Percentiles rank a stretch among this genome's conserved stretches.
These are phyloP conservation scores for Podospora bellae-mahoneyi DNA, from an alignment of 495 filamentous ascomycete species.

Conservation along the genomic window DNA sequence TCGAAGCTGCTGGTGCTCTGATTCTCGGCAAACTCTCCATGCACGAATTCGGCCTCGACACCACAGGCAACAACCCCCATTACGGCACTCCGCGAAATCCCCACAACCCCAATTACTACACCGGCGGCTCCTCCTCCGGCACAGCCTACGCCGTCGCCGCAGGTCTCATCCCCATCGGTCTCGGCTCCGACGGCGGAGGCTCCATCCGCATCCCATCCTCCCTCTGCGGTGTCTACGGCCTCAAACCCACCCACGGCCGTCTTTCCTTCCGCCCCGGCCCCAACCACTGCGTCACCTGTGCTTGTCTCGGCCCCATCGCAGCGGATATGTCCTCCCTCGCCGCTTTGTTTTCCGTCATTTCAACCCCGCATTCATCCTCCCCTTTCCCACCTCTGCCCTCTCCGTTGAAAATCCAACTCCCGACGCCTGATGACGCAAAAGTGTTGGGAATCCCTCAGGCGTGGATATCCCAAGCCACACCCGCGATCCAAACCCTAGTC, in stretches of 20 bases:
- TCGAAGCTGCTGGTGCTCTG: conserved; percentile 70
- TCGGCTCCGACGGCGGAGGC: conserved; percentile 80
- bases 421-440: conserved; percentile 20
- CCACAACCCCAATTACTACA: conserved; percentile 69
- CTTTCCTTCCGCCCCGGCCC: conserved; percentile 60
- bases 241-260: conserved; percentile 75
- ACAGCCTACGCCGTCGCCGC: conserved; percentile 68
- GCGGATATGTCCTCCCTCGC: conserved; percentile 70
- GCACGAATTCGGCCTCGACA: conserved; percentile 80
- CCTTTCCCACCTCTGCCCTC: conserved; percentile 41
- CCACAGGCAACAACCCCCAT: conserved; percentile 77
- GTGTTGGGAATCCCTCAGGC: conserved; percentile 64
- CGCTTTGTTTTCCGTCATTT: conserved; percentile 67
- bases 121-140: conserved; percentile 79
- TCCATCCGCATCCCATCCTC: conserved; percentile 73
- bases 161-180: conserved; percentile 74
- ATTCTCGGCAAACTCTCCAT: conserved; percentile 78
- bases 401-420: background rate
- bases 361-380: conserved; percentile 61
- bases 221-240: conserved; percentile 77
- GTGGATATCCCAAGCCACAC: conserved; percentile 68
- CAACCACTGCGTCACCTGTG: conserved; percentile 57
- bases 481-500: conserved; percentile 57
- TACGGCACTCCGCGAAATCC: conserved; percentile 78
- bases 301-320: conserved; percentile 70